These are phyloP conservation scores for Trichocladium antarcticum DNA, from an alignment of 495 filamentous ascomycete species.

Conservation along the genomic window DNA sequence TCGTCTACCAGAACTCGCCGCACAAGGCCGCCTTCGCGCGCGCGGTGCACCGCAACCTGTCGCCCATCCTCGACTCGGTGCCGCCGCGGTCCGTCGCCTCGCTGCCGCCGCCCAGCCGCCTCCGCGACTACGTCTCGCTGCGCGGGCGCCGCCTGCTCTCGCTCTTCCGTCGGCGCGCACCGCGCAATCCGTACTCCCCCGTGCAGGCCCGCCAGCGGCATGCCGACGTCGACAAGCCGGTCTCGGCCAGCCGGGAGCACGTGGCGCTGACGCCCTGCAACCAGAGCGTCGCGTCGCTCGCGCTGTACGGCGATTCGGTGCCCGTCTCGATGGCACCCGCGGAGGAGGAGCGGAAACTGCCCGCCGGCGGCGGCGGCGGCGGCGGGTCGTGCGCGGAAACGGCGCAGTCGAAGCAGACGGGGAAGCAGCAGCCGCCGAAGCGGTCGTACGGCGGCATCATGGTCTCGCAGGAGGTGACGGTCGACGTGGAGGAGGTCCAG, in stretches of 20 bases:
- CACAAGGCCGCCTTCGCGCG: constrained; percentile 36
- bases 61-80: constrained; percentile 32
- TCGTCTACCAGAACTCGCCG: constrained; percentile 33
- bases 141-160: background rate
- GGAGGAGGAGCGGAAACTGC: no score
- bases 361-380: background rate
- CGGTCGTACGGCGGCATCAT: constrained; percentile 32
- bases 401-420: background rate
- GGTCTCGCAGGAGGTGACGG: constrained; percentile 31
- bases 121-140: background rate
- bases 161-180: background rate
- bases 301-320: constrained; percentile 7
- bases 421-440: background rate
- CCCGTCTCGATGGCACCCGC: no score
- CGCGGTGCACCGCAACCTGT: constrained; percentile 36
- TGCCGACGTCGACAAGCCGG: background rate
- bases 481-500: constrained; percentile 26
- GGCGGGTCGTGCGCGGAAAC: background rate
- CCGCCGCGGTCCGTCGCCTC: background rate
- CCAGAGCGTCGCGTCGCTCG: constrained; percentile 8
- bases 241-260: constrained; percentile 11
- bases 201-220: background rate
- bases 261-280: constrained; percentile 10
- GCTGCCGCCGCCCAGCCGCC: background rate
- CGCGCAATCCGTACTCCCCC: background rate